Evolutionary conservation across 2,329 filamentous ascomycete species (phyloP), one percentile per base, ranked within the genome.

Genomic region (Polychaeton citri): DNA sequence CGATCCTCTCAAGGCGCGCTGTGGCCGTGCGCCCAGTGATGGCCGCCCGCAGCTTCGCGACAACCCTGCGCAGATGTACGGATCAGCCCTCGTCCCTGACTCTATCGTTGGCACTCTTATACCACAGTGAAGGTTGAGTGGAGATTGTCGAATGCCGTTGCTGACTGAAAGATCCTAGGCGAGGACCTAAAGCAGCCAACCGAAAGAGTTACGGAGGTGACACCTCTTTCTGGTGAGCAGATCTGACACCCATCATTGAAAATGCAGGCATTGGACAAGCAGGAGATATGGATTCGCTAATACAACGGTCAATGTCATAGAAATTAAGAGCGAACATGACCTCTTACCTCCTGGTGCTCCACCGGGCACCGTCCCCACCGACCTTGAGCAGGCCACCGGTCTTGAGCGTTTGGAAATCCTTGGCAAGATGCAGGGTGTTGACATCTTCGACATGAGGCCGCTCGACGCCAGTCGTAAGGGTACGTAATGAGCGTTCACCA

Each of bases 371-470:
- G 71, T 98, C 49, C 85, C 90, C 49, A 92, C 84, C 66, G 90
- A 98, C 65, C 65, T 93, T 60, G 86, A 96, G 64, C 90, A 98
- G 65, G 69, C 90, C 41, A 96, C 90, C 52, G 90, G 90, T 82
- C 74, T 96, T 42, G 90, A 98, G 73, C 87, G 90, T 76, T 76
- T 98, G 52, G 90, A 98, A 68, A 90, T 98, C 57, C 73, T 98
- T 61, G 90, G 90, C 67, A 98, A 98, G 78, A 94, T 96, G 81
- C 85, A 96, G 72, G 87, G 90, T 49, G 71, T 95, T 54, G 90
- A 98, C 60, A 72, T 96, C 61, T 98, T 98, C 70, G 87, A 98
- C 69, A 94, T 96, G 90, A 80, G 77, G 65, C 90, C 90, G 45
- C 76, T 98, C 53, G 90, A 96, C 62, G 72, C 88, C 46, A 90